phyloP scores from a whole-genome alignment of 805 yeast genomes.

The Lachancea kluyveri region DNA sequence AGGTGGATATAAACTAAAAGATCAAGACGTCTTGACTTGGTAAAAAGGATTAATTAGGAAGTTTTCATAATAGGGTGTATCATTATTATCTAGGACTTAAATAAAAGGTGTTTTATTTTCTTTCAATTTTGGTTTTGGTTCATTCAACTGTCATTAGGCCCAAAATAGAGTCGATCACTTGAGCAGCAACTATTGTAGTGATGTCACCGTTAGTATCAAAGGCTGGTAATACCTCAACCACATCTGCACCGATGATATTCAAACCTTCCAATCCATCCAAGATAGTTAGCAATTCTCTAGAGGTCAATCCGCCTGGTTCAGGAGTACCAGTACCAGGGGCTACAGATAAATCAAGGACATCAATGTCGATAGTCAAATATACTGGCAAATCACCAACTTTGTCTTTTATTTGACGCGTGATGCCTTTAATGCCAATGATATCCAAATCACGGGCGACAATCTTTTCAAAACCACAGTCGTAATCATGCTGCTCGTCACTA shows the following conservation, averaged over 20 bases:
- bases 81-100: not conserved
- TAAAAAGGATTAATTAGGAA: slow-evolving; percentile 7
- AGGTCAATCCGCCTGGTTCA: slow-evolving; percentile 61
- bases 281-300: slow-evolving; percentile 50
- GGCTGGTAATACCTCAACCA: slow-evolving; percentile 65
- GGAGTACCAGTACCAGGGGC: slow-evolving; percentile 71
- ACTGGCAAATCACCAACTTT: slow-evolving; percentile 32
- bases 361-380: slow-evolving; percentile 45
- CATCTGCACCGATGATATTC: slow-evolving; percentile 58
- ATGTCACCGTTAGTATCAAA: slow-evolving; percentile 52
- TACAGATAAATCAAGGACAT: slow-evolving; percentile 55
- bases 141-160: slow-evolving; percentile 37
- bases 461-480: slow-evolving; percentile 40
- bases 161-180: slow-evolving; percentile 44
- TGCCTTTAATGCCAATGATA: slow-evolving; percentile 31
- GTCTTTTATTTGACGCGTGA: slow-evolving; percentile 30
- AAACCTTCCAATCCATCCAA: slow-evolving; percentile 52
- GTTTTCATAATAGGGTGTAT: not conserved
- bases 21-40: slow-evolving; percentile 33
- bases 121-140: not conserved
- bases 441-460: slow-evolving; percentile 43
- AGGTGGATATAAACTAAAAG: slow-evolving; percentile 25
- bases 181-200: slow-evolving; percentile 57
- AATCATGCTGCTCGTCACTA: slow-evolving; percentile 41
- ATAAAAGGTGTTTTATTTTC: not conserved